A percentile compares a stretch with the other conserved stretches of the same genome.
These are phyloP conservation scores for Pyrenophora teres DNA, from an alignment of 2,329 filamentous ascomycete species.

Conservation along the genomic window DNA sequence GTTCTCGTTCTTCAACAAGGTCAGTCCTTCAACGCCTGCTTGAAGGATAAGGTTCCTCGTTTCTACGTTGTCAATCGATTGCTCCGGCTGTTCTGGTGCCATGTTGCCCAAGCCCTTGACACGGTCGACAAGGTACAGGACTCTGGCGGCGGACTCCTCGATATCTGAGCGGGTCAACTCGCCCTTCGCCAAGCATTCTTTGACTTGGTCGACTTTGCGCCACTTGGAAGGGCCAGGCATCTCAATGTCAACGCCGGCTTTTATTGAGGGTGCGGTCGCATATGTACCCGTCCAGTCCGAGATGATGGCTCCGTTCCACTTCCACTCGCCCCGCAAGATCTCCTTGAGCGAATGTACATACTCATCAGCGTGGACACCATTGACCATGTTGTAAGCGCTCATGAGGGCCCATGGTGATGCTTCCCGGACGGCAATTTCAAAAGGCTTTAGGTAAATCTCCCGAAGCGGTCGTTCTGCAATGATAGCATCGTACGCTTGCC, in stretches of 20 bases:
- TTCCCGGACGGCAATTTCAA: conserved; percentile 72
- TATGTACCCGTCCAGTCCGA: conserved; percentile 51
- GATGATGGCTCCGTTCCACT: conserved; percentile 51
- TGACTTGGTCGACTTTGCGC: conserved; percentile 45
- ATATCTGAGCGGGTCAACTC: conserved; percentile 55
- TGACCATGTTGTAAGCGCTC: conserved; percentile 71
- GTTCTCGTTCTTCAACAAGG: conserved; percentile 67
- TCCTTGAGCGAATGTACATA: conserved; percentile 50
- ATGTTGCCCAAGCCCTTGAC: conserved; percentile 64
- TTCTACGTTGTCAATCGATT: conserved; percentile 58
- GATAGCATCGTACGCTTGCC: conserved; percentile 67
- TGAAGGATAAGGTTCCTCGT: conserved; percentile 65
- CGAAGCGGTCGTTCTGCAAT: conserved; percentile 68
- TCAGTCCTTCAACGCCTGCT: conserved; percentile 66
- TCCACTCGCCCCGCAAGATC: conserved; percentile 49
- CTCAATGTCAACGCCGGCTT: conserved; percentile 48
- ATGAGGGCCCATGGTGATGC: conserved; percentile 71
- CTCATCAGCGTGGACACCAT: conserved; percentile 57
- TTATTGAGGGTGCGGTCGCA: conserved; percentile 46
- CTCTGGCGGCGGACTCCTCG: conserved; percentile 55
- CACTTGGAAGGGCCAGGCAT: conserved; percentile 50
- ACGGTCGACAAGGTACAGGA: conserved; percentile 65
- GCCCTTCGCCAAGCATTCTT: conserved; percentile 42
- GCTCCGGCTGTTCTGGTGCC: conserved; percentile 61
- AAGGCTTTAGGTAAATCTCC: conserved; percentile 75